Percentiles rank a stretch among this genome's conserved stretches.
phyloP scores from a whole-genome alignment of 768 basidiomycete genomes.

The Amanita rubescens region DNA sequence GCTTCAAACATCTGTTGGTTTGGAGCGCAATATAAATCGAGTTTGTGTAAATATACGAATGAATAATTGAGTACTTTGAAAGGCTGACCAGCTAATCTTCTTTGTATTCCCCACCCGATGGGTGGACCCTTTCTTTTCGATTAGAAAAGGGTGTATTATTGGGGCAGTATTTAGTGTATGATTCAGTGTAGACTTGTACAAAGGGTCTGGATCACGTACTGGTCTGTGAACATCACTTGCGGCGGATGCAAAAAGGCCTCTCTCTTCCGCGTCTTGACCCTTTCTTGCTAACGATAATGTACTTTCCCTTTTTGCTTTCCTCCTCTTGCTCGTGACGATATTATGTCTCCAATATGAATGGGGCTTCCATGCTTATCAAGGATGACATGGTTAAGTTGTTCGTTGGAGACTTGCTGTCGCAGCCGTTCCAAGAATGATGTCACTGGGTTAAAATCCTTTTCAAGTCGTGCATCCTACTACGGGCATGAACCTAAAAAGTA shows the following conservation, averaged over 20 bases:
- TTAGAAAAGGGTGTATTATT: not conserved
- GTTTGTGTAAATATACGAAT: too few species aligned
- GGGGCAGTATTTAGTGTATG: too few species aligned
- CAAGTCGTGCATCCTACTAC: too few species aligned
- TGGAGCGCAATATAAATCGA: too few species aligned
- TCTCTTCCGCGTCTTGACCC: constrained; percentile 8
- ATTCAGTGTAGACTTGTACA: too few species aligned
- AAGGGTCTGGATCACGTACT: constrained; percentile 6
- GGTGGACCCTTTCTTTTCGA: not conserved
- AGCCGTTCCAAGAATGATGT: too few species aligned
- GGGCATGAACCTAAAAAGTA: too few species aligned
- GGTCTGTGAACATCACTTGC: constrained; percentile 6
- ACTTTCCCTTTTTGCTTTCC: constrained; percentile 1
- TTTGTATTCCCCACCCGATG: too few species aligned
- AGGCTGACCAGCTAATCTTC: too few species aligned
- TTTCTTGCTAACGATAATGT: constrained; percentile 4
- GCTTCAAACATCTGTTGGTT: too few species aligned
- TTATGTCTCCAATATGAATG: not conserved
- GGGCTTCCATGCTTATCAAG: constrained; percentile 2
- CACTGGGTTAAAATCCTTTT: too few species aligned
- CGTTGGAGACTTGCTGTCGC: too few species aligned
- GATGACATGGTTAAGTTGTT: not conserved
- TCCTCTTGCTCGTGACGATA: not conserved
- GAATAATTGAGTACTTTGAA: not conserved
- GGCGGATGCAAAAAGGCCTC: constrained; percentile 7